phyloP scores from a whole-genome alignment of 257 asterid species.

The Ajuga chamaepitys region DNA sequence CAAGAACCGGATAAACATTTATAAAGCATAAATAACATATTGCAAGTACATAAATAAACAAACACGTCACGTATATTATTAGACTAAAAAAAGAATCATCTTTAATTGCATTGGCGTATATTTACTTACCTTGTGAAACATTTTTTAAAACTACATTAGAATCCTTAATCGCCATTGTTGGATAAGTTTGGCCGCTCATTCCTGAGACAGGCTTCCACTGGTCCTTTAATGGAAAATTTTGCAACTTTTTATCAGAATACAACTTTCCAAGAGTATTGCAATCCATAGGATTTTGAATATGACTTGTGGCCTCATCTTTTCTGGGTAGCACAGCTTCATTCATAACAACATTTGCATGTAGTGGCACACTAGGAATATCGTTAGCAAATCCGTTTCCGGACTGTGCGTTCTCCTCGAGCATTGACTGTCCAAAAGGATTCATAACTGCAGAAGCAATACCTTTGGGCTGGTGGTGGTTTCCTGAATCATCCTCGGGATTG shows the following conservation, averaged over 20 bases:
- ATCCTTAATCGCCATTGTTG: conserved; percentile 37
- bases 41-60: neutral
- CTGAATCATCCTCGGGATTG: conserved; percentile 44
- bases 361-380: conserved; percentile 33
- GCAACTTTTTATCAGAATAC: conserved; percentile 37
- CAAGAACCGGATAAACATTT: neutral
- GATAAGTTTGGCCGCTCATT: conserved; percentile 43
- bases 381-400: conserved; percentile 39
- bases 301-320: conserved; percentile 41
- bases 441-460: conserved; percentile 34
- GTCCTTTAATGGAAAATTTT: conserved; percentile 46
- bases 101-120: neutral
- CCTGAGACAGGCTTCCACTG: conserved; percentile 78
- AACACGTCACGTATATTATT: neutral
- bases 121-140: conserved; percentile 35
- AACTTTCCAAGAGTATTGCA: conserved; percentile 35
- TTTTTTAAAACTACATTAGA: conserved; percentile 32
- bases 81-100: neutral
- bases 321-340: conserved; percentile 39
- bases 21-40: conserved; percentile 2
- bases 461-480: conserved; percentile 36
- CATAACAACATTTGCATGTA: conserved; percentile 31
- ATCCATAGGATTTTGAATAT: conserved; percentile 37
- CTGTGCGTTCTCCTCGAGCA: conserved; percentile 40
- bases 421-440: conserved; percentile 40